Evolutionary conservation across 805 yeast genomes (phyloP), one percentile per base, ranked within the genome.

Genomic region (Komagataella pastoris): DNA sequence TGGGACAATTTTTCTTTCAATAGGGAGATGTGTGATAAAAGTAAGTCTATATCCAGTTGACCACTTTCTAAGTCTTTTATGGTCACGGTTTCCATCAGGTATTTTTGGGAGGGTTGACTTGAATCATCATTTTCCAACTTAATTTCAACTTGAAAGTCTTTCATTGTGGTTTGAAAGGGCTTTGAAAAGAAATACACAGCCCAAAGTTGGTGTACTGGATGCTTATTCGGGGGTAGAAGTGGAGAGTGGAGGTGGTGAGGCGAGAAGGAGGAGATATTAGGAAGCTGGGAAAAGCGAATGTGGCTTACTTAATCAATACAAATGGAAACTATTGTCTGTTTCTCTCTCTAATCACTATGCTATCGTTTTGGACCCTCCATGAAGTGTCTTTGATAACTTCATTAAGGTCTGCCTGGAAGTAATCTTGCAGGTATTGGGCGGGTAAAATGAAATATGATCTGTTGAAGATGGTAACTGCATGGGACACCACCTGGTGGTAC

Each of bases 61-160:
- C 75, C 74, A 3, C 60, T 67, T 54, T 61, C 75, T 56, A 70
- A 68, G 65, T 67, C 78, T 61, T 56, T 76, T 47, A 59, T 61
- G 3, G 66, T 59, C 1, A 72, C 59, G 8, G 58, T 36, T 49
- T 62, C 56, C 54, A 57, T 18, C 2, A 44, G 52, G 1, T 59
- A 51, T 2, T 56, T 6, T 18, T 14, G 40, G 40, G 40, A 30
- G 14, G 40, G n/a, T 10, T 30, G 40, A 30, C 40, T 30, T 30
- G n/a, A 30, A 30, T 30, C 40, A 14, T 30, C 40, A 30, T 30
- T 30, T 30, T 30, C 40, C 40, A 30, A 5, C 40, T 30, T 30
- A 14, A 30, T 30, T 30, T 30, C 40, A 10, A 30, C 40, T 30
- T 30, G 40, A 3, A 14, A 30, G 40, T 30, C 40, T 30, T 30